Base-by-base conservation (phyloP, 2,329 filamentous ascomycete genomes). In the Cladophialophora bantiana region DNA sequence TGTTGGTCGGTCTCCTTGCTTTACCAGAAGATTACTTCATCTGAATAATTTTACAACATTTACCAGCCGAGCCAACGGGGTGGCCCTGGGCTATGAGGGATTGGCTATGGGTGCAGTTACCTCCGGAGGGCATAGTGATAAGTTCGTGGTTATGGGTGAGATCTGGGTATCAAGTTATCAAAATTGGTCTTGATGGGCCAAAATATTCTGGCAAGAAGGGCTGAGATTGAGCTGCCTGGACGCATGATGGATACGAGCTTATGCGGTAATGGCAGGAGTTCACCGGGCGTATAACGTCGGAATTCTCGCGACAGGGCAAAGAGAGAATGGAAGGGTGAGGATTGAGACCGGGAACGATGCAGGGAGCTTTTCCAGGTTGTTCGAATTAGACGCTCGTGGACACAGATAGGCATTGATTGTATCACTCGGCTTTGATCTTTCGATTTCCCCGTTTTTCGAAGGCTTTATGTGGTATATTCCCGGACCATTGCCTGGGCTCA, bases 11-110 rank as follows among this genome's bases (percentile, higher is more conserved):
- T 18, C 74, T 83, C 53, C 79, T 79, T 12, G 75, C 79, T 31
- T 74, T 83, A 13, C 81, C 81, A 7, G 73, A 77, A 5, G 78
- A 81, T 59, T 82, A 77, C 70, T 82, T 82, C 70, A 70, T 74
- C 45, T 80, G 62, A 69, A 40, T 4, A 32, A 50, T 18, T 26
- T 15, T 40, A 13, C 20, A 50, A 10, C 4, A 26, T 26, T 48
- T 50, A 6, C 12, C 45, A 10, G 4, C 18, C 3, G 18, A 26
- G 45, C 12, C 9, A 20, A 50, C 20, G 18, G 40, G 45, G 10
- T 50, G 12, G 12, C 18, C 15, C 7, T 5, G 15, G 40, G 15
- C 40, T 42, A 5, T n/a, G 13, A n/a, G 40, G 45, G 7, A 12
- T 26, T 50, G 45, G 38, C 18, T 50, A 26, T 50, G 18, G 20